Evolutionary conservation across 192 early-diverging fungal genomes (phyloP).

Genomic region (Mycoemilia scoparia): DNA sequence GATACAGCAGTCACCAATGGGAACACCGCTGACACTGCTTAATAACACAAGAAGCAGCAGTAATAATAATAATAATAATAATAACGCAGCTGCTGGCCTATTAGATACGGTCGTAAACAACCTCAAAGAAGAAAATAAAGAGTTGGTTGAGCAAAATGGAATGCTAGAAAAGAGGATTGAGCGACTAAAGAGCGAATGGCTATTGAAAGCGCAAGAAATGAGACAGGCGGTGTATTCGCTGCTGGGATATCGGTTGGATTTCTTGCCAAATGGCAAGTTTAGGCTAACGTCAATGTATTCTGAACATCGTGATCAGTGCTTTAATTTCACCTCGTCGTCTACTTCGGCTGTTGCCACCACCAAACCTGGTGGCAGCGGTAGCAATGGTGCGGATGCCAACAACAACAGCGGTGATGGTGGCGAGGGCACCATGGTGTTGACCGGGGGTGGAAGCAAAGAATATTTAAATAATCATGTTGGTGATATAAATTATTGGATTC

Average conservation of each 20-base stretch:
- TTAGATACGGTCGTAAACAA: constrained; percentile 34
- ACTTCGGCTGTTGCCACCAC: too few species aligned
- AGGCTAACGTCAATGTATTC: constrained; percentile 56
- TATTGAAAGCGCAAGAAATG: constrained; percentile 48
- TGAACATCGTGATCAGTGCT: constrained; percentile 37
- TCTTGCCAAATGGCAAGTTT: constrained; percentile 50
- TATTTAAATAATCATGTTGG: constrained; percentile 35
- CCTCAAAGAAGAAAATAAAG: constrained; percentile 35
- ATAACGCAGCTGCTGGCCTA: constrained; percentile 6
- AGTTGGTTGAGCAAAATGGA: constrained; percentile 31
- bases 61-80: too few species aligned
- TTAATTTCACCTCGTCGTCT: constrained; percentile 56
- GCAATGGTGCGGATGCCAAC: too few species aligned
- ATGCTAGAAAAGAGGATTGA: constrained; percentile 46
- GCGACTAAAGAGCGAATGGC: constrained; percentile 53
- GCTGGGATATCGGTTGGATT: constrained; percentile 51
- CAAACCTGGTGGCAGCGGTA: too few species aligned
- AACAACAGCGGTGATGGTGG: constrained; percentile 31
- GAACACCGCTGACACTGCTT: not conserved
- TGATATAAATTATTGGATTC: constrained; percentile 45
- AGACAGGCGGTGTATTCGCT: constrained; percentile 51
- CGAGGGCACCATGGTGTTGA: constrained; percentile 44
- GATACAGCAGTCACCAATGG: constrained; percentile 2
- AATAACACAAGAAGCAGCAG: constrained; percentile 11
- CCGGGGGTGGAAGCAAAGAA: constrained; percentile 45